Evolutionary conservation across 2,329 filamentous ascomycete species (phyloP).

Genomic region (Colletotrichum spinosum): DNA sequence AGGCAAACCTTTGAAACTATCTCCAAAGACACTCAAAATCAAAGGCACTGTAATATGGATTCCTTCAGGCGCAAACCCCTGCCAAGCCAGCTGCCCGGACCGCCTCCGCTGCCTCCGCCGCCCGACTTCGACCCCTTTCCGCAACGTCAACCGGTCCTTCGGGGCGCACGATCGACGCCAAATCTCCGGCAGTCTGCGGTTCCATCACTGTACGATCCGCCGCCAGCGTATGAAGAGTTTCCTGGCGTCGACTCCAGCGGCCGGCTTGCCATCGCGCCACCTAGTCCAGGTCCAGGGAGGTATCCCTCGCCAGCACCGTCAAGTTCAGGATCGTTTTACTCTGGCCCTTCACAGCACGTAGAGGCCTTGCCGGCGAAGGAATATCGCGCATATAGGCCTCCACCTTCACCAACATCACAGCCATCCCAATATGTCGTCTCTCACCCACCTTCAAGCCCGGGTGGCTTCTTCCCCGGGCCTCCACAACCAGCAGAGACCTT

Average conservation of each 20-base stretch:
- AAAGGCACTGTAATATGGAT: no score
- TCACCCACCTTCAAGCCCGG: neutral
- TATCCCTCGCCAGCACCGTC: neutral
- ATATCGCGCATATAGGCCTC: slow-evolving; percentile 2
- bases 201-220: slow-evolving; percentile 21
- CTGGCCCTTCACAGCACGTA: slow-evolving; percentile 1
- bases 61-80: slow-evolving; percentile 33
- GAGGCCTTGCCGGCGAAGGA: slow-evolving; percentile 21
- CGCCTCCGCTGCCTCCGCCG: slow-evolving; percentile 33
- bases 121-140: slow-evolving; percentile 35
- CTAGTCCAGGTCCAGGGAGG: neutral
- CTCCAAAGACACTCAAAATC: no score
- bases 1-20: no score
- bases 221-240: slow-evolving; percentile 31
- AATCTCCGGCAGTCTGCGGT: slow-evolving; percentile 27
- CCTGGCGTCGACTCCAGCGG: slow-evolving; percentile 18
- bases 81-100: slow-evolving; percentile 27
- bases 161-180: slow-evolving; percentile 29
- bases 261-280: slow-evolving; percentile 10
- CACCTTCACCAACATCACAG: neutral
- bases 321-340: slow-evolving; percentile 6
- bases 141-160: slow-evolving; percentile 18
- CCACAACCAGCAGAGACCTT: neutral
- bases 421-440: neutral
- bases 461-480: neutral